Conservation (phyloP, 805 yeast species). For the Ogataea angusta region DNA sequence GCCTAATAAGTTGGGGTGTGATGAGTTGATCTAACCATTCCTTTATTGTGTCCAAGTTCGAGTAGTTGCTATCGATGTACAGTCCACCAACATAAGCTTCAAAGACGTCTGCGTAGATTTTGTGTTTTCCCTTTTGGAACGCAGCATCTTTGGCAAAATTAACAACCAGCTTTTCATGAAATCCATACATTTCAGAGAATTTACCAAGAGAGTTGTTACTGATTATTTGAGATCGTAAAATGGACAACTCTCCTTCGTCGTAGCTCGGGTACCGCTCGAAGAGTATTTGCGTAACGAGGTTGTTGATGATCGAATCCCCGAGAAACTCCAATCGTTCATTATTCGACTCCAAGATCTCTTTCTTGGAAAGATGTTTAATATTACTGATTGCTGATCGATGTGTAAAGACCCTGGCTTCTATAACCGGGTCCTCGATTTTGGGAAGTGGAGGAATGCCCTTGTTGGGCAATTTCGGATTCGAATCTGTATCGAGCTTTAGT, state of each 20-base stretch:
- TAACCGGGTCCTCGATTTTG: slow-evolving; percentile 51
- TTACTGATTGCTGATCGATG: slow-evolving; percentile 73
- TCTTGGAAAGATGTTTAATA: slow-evolving; percentile 50
- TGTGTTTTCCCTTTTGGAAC: slow-evolving; percentile 53
- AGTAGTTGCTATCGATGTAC: slow-evolving; percentile 48
- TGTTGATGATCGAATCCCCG: slow-evolving; percentile 83
- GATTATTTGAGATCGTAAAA: slow-evolving; percentile 65
- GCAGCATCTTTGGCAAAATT: slow-evolving; percentile 37
- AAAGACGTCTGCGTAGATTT: slow-evolving; percentile 82
- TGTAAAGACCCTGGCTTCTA: slow-evolving; percentile 70
- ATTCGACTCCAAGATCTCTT: slow-evolving; percentile 59
- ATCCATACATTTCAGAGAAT: slow-evolving; percentile 67
- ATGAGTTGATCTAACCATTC: slow-evolving; percentile 56
- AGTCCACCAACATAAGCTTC: slow-evolving; percentile 94
- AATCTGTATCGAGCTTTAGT: neutral
- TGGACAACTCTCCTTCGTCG: slow-evolving; percentile 78
- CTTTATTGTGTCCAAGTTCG: slow-evolving; percentile 46
- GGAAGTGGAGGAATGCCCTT: slow-evolving; percentile 71
- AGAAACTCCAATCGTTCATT: slow-evolving; percentile 87
- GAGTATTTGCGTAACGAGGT: slow-evolving; percentile 64
- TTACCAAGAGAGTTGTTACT: slow-evolving; percentile 68
- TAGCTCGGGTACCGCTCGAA: slow-evolving; percentile 64
- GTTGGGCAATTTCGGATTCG: neutral
- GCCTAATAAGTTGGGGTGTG: slow-evolving; percentile 38
- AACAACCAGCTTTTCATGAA: slow-evolving; percentile 53